Evolutionary conservation across 2,329 filamentous ascomycete species (phyloP).

Genomic region (Chrysosporium keratinophilum): DNA sequence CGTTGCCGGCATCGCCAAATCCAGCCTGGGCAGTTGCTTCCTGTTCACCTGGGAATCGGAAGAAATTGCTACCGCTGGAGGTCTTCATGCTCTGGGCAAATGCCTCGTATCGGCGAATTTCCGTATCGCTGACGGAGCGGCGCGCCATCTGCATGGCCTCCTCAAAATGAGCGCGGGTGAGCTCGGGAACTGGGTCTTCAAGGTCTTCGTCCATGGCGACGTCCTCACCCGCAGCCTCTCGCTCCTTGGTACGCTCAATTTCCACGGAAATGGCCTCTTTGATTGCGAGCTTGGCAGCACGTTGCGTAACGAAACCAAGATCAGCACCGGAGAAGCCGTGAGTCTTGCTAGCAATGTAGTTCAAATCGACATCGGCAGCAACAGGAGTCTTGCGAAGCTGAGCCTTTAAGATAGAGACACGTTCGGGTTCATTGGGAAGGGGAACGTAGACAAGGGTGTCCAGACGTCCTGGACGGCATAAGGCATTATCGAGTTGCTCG

Average conservation of each 20-base stretch:
- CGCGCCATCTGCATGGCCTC: constrained; percentile 95
- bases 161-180: constrained; percentile 95
- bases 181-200: constrained; percentile 89
- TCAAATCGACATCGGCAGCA: constrained; percentile 71
- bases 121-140: constrained; percentile 87
- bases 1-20: constrained; percentile 80
- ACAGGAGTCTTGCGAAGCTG: constrained; percentile 98
- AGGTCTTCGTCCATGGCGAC: constrained; percentile 70
- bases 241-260: constrained; percentile 81
- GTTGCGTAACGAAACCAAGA: constrained; percentile 97
- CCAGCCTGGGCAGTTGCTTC: constrained; percentile 39
- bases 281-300: constrained; percentile 97
- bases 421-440: constrained; percentile 81
- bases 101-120: constrained; percentile 96
- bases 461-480: constrained; percentile 96
- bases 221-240: constrained; percentile 66
- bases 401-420: constrained; percentile 80
- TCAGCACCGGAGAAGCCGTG: constrained; percentile 99
- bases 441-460: constrained; percentile 98
- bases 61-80: constrained; percentile 85
- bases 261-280: constrained; percentile 87
- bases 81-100: constrained; percentile 99
- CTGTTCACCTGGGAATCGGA: constrained; percentile 74
- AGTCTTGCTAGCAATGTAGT: constrained; percentile 90
- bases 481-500: constrained; percentile 93